Base-by-base conservation (phyloP, 2,329 filamentous ascomycete species). In the Sphaerulina populicola region DNA sequence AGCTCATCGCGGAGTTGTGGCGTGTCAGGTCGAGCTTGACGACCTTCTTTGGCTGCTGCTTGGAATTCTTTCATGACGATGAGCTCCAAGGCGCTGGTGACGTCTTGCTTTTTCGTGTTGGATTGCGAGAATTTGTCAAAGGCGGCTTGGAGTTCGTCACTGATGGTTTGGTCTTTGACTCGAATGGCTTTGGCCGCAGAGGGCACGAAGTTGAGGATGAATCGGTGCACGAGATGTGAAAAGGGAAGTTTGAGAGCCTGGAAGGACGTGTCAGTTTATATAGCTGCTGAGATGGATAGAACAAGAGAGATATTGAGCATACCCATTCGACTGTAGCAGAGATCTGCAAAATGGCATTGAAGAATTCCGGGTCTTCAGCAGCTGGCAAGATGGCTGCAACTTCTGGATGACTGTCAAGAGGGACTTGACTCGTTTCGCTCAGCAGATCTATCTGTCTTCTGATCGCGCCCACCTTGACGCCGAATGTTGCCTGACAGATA, bases 21-120 rank as follows among this genome's bases (percentile, higher is more conserved):
- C 62, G 64, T 41, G 37, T 55, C 6, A 44, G 51, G 62, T 8
- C 57, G 14, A 1, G 62, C 59, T 21, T 43, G 31, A 33, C 56
- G 39, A 1, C 59, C 63, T 29, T 64, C 62, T 46, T 68, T 69
- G 41, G 63, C 59, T 0, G 67, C 66, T 14, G 58, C 56, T 8
- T 62, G 55, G 10, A 60, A 55, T 49, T 62, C 61, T 7, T 66
- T 60, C 7, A 61, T 52, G 7, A 70, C 54, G 4, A 71, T 62
- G 27, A 66, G 54, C 40, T 70, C 68, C 40, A 68, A 58, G 6
- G 61, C 65, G 33, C 62, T 68, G 7, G 54, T 58, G 36, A 63
- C 58, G 18, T 33, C 30, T 4, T 33, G 30, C 30, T 33, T 33
- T 12, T 33, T 33, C 8, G 30, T 33, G 2, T 58, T 56, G 6